phyloP scores from a whole-genome alignment of 169 alveolate species.

The Plasmodium coatneyi region DNA sequence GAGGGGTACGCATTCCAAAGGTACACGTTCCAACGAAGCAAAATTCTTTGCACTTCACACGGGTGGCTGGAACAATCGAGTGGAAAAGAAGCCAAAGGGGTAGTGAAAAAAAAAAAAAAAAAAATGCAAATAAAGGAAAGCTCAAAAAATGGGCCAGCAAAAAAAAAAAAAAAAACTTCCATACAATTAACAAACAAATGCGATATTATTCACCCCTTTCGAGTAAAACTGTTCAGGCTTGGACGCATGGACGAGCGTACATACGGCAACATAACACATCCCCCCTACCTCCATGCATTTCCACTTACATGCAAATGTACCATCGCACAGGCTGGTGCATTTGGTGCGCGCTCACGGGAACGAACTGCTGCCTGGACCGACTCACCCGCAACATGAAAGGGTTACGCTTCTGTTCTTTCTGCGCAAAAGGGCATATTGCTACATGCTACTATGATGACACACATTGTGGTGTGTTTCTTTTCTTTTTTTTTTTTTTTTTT shows the following conservation, averaged over 20 bases:
- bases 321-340: not conserved
- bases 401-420: not conserved
- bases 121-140: not conserved
- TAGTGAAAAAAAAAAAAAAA: not conserved
- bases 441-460: not conserved
- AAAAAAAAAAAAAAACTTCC: not conserved
- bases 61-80: not conserved
- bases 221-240: not conserved
- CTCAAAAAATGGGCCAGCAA: not conserved
- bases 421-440: not conserved
- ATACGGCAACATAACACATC: not conserved
- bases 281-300: not conserved
- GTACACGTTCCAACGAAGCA: not conserved
- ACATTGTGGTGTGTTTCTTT: not conserved
- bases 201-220: not conserved
- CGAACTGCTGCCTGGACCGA: slow-evolving; percentile 1
- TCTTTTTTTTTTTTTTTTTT: not conserved
- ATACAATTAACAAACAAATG: not conserved
- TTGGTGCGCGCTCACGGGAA: not conserved
- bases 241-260: slow-evolving; percentile 5
- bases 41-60: not conserved
- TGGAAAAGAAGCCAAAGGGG: not conserved
- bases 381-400: not conserved
- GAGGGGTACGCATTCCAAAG: not conserved
- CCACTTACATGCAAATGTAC: not conserved